Conservation (phyloP, 176 grass and related monocot species). For the Puccinellia tenuiflora region DNA sequence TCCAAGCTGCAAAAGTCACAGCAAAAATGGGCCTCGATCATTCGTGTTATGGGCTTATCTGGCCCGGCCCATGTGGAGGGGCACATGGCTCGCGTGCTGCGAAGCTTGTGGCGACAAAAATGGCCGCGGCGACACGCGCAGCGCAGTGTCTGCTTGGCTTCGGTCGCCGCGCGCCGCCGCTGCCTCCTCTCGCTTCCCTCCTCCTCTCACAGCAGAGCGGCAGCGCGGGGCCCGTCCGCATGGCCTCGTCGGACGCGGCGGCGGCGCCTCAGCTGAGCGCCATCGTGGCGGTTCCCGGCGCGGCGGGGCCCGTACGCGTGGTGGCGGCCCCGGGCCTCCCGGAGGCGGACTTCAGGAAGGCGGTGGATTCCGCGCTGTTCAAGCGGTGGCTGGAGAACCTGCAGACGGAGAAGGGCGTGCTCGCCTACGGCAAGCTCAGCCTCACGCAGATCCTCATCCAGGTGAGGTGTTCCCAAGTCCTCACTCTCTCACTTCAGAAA, state of each 20-base stretch:
- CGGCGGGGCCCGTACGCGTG: conserved; percentile 34
- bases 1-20: neutral
- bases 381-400: conserved; percentile 73
- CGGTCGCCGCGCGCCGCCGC: neutral
- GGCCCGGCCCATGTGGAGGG: neutral
- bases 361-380: conserved; percentile 62
- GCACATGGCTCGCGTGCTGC: neutral
- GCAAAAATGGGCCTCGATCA: too few species aligned
- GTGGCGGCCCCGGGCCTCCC: conserved; percentile 55
- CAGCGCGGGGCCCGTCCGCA: conserved; percentile 16
- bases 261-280: neutral
- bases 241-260: conserved; percentile 42
- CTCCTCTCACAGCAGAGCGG: neutral
- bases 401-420: conserved; percentile 68
- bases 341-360: conserved; percentile 67
- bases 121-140: conserved; percentile 22
- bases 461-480: conserved; percentile 35
- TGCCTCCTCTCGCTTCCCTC: neutral
- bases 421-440: conserved; percentile 46
- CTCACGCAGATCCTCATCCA: conserved; percentile 74
- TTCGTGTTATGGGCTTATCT: neutral
- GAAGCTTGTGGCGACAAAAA: neutral
- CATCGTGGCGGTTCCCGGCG: conserved; percentile 41
- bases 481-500: neutral
- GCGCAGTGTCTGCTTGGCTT: conserved; percentile 8